Base-by-base conservation (phyloP, 495 filamentous ascomycete genomes). In the Amphirosellinia nigrospora region DNA sequence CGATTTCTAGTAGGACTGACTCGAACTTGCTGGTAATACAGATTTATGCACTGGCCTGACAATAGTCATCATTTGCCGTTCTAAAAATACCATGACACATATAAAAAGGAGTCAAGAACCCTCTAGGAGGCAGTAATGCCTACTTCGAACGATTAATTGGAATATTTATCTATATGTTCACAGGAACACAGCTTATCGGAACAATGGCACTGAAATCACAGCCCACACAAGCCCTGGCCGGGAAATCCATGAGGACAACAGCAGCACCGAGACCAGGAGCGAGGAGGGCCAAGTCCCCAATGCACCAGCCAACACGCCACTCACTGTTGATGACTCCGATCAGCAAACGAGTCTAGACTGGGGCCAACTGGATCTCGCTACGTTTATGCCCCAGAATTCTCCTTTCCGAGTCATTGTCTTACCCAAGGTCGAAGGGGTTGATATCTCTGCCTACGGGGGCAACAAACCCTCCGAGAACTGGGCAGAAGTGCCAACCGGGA, bases 391-490 rank as follows among this genome's bases (percentile, higher is more conserved):
- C n/a, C 32, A 28, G 45, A 32, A 50, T 10, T 36, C 26, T 43
- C 30, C 62, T 38, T 16, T 52, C 23, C 62, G 62, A 10, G 19
- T 65, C n/a, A 28, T 65, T 36, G 28, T 65, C 9, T 30, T 39
- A 21, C 62, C 62, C 32, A 38, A 16, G 23, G 39, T 48, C 6
- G 28, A 65, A 28, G 19, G 5, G 3, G 19, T 50, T 45, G 39
- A 0, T 15, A 38, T 65, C 15, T 39, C 45, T 15, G 21, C 45
- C 19, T 32, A 65, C 11, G 45, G 45, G 13, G 32, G 45, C 3
- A 16, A 15, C 15, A 23, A 46, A 19, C 26, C 1, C 13, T 2
- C 6, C 45, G n/a, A 38, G 5, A 52, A 65, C n/a, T 65, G 62
- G 62, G 46, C 53, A n/a, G n/a, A 52, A 3, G 46, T 65, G 19